A percentile compares a stretch with the other conserved stretches of the same genome.
Conservation (phyloP, 1,139 yeast genomes). For the Geotrichum cucujoidarum region DNA sequence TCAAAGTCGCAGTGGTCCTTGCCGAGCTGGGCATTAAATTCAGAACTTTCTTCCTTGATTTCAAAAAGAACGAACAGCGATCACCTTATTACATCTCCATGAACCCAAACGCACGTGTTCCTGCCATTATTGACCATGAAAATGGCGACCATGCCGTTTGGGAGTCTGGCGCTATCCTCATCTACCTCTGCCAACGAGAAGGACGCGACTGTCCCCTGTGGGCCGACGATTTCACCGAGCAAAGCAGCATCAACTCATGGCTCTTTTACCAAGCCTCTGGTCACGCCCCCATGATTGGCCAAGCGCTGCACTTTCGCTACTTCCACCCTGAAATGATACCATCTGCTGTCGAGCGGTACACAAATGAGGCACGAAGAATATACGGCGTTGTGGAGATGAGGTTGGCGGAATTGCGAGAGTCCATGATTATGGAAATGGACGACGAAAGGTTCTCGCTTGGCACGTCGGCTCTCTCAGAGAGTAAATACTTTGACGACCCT, state of each 20-base stretch:
- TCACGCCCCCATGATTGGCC: slow-evolving; percentile 97
- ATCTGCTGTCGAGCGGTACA: slow-evolving; percentile 84
- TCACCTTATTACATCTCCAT: slow-evolving; percentile 89
- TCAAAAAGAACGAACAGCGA: slow-evolving; percentile 80
- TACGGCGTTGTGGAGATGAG: slow-evolving; percentile 96
- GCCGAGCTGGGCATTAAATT: slow-evolving; percentile 77
- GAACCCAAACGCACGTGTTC: slow-evolving; percentile 92
- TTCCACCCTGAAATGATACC: slow-evolving; percentile 86
- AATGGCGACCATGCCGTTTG: slow-evolving; percentile 76
- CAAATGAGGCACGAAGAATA: slow-evolving; percentile 89
- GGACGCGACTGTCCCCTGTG: slow-evolving; percentile 63
- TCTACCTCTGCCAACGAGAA: slow-evolving; percentile 70
- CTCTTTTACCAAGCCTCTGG: slow-evolving; percentile 92
- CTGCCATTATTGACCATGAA: slow-evolving; percentile 85
- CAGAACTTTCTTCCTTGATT: slow-evolving; percentile 81
- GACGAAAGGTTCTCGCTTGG: slow-evolving; percentile 85
- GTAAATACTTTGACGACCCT: slow-evolving; percentile 85
- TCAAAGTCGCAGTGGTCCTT: slow-evolving; percentile 87
- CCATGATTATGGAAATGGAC: slow-evolving; percentile 83
- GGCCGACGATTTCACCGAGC: slow-evolving; percentile 75
- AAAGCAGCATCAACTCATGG: slow-evolving; percentile 86
- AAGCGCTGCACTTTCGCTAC: slow-evolving; percentile 87
- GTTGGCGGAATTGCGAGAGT: slow-evolving; percentile 86
- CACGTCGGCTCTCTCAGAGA: slow-evolving; percentile 78
- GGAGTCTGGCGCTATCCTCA: slow-evolving; percentile 90